These are phyloP conservation scores for Talaromyces sp. DNA, from an alignment of 2,329 filamentous ascomycete genomes.

Conservation along the genomic window DNA sequence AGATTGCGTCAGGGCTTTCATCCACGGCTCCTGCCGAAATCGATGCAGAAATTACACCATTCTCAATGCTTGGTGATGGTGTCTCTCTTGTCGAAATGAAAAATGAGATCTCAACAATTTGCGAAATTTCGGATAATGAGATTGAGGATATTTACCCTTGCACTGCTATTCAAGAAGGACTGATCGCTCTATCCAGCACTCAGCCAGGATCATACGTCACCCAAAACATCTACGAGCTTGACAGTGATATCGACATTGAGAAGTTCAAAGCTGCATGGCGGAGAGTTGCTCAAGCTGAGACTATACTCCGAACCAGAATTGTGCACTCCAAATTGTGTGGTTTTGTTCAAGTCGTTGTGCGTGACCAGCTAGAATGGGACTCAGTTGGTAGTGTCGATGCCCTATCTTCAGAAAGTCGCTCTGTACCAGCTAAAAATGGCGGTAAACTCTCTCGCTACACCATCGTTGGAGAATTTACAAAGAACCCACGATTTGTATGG, in stretches of 20 bases:
- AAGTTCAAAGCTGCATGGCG: slow-evolving; percentile 37
- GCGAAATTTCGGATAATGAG: slow-evolving; percentile 13
- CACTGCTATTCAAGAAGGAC: slow-evolving; percentile 38
- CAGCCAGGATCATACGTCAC: slow-evolving; percentile 36
- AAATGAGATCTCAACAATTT: slow-evolving; percentile 14
- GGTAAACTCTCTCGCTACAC: slow-evolving; percentile 10
- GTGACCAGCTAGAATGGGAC: slow-evolving; percentile 16
- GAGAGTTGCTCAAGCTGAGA: slow-evolving; percentile 23
- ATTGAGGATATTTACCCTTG: slow-evolving; percentile 37
- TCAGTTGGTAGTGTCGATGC: slow-evolving; percentile 8
- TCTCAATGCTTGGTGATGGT: slow-evolving; percentile 4
- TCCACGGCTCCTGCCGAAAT: background rate
- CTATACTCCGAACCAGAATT: slow-evolving; percentile 39
- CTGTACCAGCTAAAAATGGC: slow-evolving; percentile 9
- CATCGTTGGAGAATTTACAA: slow-evolving; percentile 1
- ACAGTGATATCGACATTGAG: slow-evolving; percentile 22
- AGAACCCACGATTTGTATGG: slow-evolving; percentile 26
- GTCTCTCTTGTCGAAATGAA: slow-evolving; percentile 1
- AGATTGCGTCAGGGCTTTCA: background rate
- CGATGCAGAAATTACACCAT: background rate
- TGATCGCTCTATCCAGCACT: slow-evolving; percentile 33
- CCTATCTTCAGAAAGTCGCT: slow-evolving; percentile 5
- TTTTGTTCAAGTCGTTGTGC: slow-evolving; percentile 24
- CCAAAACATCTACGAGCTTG: slow-evolving; percentile 29
- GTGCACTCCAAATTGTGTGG: slow-evolving; percentile 19